These are phyloP conservation scores for Blastomyces percursus DNA, from an alignment of 2,329 filamentous ascomycete genomes.

Conservation along the genomic window DNA sequence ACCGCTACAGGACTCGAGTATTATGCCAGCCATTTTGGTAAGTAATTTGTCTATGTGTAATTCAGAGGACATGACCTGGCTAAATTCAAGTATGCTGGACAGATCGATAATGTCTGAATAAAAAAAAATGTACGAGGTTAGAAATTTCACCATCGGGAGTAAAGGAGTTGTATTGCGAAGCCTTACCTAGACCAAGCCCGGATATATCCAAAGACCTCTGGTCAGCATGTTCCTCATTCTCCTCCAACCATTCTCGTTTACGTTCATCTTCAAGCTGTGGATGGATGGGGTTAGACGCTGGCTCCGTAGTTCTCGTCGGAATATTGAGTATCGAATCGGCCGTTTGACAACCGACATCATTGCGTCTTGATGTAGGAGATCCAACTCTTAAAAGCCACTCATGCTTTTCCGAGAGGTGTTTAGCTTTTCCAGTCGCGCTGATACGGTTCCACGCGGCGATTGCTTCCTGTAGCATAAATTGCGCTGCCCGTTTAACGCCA, in stretches of 20 bases:
- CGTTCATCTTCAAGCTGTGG: slow-evolving; percentile 30
- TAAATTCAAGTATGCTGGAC: slow-evolving; percentile 53
- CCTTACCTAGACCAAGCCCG: slow-evolving; percentile 30
- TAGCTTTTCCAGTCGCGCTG: slow-evolving; percentile 48
- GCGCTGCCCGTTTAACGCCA: slow-evolving; percentile 48
- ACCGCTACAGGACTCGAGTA: slow-evolving; percentile 51
- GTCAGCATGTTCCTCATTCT: slow-evolving; percentile 29
- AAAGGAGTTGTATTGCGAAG: neutral
- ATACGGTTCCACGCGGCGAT: slow-evolving; percentile 50
- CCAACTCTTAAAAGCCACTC: slow-evolving; percentile 50
- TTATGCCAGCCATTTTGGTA: slow-evolving; percentile 54
- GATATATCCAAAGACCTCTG: slow-evolving; percentile 34
- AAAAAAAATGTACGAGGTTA: slow-evolving; percentile 16
- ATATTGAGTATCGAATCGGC: slow-evolving; percentile 39
- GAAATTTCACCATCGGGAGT: neutral
- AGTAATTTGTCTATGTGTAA: slow-evolving; percentile 52
- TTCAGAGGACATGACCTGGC: slow-evolving; percentile 54
- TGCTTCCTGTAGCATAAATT: slow-evolving; percentile 46
- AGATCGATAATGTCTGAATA: slow-evolving; percentile 52
- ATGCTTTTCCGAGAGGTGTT: slow-evolving; percentile 47
- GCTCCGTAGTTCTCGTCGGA: slow-evolving; percentile 20
- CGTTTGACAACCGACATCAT: slow-evolving; percentile 49
- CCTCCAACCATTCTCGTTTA: slow-evolving; percentile 34
- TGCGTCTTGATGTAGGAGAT: slow-evolving; percentile 36
- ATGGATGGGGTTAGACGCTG: slow-evolving; percentile 22